These are phyloP conservation scores for Coemansia sp. DNA, from an alignment of 192 early-diverging fungal species.

Conservation along the genomic window DNA sequence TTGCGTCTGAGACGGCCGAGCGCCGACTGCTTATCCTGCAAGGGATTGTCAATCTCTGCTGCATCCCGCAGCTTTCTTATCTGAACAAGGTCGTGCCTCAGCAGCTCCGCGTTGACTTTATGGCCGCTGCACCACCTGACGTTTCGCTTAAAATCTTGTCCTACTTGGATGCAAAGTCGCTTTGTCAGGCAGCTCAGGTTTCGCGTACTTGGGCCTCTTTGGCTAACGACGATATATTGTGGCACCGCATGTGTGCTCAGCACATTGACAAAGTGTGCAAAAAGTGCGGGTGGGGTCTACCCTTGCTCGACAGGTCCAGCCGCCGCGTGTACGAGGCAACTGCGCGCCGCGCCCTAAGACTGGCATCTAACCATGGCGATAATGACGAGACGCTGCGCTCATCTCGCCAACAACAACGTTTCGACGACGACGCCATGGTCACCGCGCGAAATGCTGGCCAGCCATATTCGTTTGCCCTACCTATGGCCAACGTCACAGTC, in stretches of 20 bases:
- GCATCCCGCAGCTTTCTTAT: conserved; percentile 86
- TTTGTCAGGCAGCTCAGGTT: conserved; percentile 91
- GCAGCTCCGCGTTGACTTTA: conserved; percentile 81
- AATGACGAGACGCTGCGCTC: neutral
- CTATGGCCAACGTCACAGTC: conserved; percentile 16
- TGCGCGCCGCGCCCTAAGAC: conserved; percentile 36
- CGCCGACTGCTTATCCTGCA: conserved; percentile 69
- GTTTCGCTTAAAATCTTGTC: conserved; percentile 82
- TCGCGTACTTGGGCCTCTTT: conserved; percentile 77
- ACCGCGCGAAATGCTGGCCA: neutral
- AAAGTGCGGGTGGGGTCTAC: conserved; percentile 97
- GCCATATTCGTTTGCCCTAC: conserved; percentile 31
- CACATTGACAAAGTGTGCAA: conserved; percentile 95
- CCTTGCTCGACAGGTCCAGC: conserved; percentile 70
- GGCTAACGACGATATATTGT: conserved; percentile 90
- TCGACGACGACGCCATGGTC: neutral
- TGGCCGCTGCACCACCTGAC: conserved; percentile 75
- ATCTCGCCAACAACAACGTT: conserved; percentile 4
- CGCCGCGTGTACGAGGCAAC: conserved; percentile 57
- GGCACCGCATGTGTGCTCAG: conserved; percentile 97
- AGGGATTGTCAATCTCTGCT: conserved; percentile 79
- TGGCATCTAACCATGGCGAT: conserved; percentile 18
- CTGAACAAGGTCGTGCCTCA: conserved; percentile 70
- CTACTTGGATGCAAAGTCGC: conserved; percentile 87
- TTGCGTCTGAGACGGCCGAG: conserved; percentile 66